Percentiles rank a stretch among this genome's conserved stretches.
Evolutionary conservation across 2,329 filamentous ascomycete genomes (phyloP).

Genomic region (Ophiocordyceps robertsii): DNA sequence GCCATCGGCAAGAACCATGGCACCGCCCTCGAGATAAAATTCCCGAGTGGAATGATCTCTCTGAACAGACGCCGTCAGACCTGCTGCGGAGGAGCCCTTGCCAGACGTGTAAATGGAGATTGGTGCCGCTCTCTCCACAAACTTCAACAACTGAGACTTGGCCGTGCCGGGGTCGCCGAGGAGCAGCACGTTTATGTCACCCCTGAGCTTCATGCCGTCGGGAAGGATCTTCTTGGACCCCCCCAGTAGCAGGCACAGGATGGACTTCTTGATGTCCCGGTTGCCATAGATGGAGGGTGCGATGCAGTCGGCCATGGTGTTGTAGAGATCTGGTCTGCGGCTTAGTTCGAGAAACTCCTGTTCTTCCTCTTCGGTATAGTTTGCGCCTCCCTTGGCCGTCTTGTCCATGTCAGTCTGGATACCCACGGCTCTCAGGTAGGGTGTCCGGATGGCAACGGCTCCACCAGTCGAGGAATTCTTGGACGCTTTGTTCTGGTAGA

Average conservation of each 20-base stretch:
- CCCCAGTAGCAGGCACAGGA: conserved; percentile 82
- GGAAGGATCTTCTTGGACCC: conserved; percentile 96
- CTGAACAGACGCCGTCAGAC: conserved; percentile 94
- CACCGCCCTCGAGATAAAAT: conserved; percentile 95
- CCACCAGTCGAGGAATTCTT: conserved; percentile 61
- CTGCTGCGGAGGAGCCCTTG: conserved; percentile 92
- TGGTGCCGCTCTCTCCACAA: conserved; percentile 89
- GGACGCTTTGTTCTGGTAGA: conserved; percentile 84
- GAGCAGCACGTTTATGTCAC: conserved; percentile 94
- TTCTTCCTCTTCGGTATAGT: conserved; percentile 90
- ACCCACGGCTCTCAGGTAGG: conserved; percentile 84
- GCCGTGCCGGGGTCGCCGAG: conserved; percentile 96
- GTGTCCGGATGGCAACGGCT: conserved; percentile 89
- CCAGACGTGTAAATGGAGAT: conserved; percentile 98
- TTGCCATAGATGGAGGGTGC: conserved; percentile 97
- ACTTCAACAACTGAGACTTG: conserved; percentile 94
- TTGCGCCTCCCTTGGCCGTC: conserved; percentile 68
- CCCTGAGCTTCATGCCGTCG: conserved; percentile 93
- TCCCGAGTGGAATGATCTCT: conserved; percentile 83
- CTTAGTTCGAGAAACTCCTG: conserved; percentile 92
- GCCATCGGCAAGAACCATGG: conserved; percentile 94
- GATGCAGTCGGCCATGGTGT: conserved; percentile 79
- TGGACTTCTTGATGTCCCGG: conserved; percentile 90
- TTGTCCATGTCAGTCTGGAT: conserved; percentile 86
- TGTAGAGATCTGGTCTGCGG: conserved; percentile 82